Evolutionary conservation across 805 yeast species (phyloP), one percentile per base, ranked within the genome.

Genomic region (Saccharomyces eubayanus): DNA sequence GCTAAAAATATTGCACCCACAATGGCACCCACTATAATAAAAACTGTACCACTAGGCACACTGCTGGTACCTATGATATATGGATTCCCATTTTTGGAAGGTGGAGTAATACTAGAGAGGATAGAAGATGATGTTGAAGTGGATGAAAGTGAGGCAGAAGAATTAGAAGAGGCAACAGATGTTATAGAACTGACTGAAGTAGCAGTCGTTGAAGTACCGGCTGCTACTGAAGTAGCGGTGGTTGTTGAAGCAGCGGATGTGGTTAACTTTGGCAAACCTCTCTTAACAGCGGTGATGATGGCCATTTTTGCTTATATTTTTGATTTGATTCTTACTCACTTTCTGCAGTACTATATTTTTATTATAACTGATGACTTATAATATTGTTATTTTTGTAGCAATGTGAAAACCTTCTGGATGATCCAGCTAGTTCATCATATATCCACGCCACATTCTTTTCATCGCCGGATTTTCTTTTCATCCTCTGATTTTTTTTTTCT

Each of bases 21-120:
- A 41, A 84, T 74, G 14, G 83, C 72, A 1, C 94, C 96, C 49
- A 87, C 83, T 0, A 85, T 84, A 50, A 88, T 88, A 70, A 87
- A 88, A 3, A 88, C 88, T 0, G 92, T 84, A 1, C 96, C 96
- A 46, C 79, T 74, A 1, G 89, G 87, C 50, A 76, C 73, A 20
- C 51, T 53, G 24, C 64, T 64, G 5, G 81, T 68, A 49, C 72
- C 68, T 60, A 77, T 69, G 21, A 88, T 73, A 61, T 77, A 84
- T 14, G 96, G 96, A 67, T 87, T 88, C 50, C 76, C 70, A 20
- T 59, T 60, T 49, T 77, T 74, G 2, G 82, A 71, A 0, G 95
- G 95, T 0, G 73, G 74, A 14, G 73, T 70, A 28, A 72, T 70
- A 1, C 67, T 63, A 2, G 75, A 53, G 0, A 67, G 59, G 2